Percentiles rank a stretch among this genome's conserved stretches.
phyloP scores from a whole-genome alignment of 2,329 filamentous ascomycete species.

The Pseudohalonectria lignicola region DNA sequence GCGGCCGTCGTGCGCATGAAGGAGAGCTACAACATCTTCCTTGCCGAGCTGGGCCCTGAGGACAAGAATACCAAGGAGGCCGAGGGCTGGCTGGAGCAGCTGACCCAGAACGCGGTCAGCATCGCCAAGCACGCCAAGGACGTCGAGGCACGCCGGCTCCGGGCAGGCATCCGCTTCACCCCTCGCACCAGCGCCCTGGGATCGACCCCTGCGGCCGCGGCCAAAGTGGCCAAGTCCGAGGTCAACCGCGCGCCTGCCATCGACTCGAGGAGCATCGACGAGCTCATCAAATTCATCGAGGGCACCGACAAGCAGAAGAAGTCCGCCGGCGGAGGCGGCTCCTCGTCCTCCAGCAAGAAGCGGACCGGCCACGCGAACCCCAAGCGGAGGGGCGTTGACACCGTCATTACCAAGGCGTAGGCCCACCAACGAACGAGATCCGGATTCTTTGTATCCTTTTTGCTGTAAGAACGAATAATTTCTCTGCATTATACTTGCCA shows the following conservation, averaged over 20 bases:
- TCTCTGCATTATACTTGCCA: not conserved
- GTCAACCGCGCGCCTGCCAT: slow-evolving; percentile 35
- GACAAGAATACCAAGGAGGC: slow-evolving; percentile 98
- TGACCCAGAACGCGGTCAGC: slow-evolving; percentile 89
- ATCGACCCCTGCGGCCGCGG: slow-evolving; percentile 17
- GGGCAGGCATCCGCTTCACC: slow-evolving; percentile 58
- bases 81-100: slow-evolving; percentile 89
- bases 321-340: slow-evolving; percentile 10
- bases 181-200: slow-evolving; percentile 49
- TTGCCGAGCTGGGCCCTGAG: slow-evolving; percentile 70
- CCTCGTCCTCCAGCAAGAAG: too few relatives aligned
- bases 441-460: too few relatives aligned
- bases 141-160: slow-evolving; percentile 62
- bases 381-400: slow-evolving; percentile 35
- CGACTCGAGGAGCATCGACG: slow-evolving; percentile 80
- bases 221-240: slow-evolving; percentile 4
- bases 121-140: slow-evolving; percentile 93
- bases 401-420: slow-evolving; percentile 5
- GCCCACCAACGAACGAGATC: too few relatives aligned
- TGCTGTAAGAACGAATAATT: too few relatives aligned
- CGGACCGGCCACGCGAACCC: slow-evolving; percentile 39
- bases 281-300: slow-evolving; percentile 90
- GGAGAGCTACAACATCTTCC: slow-evolving; percentile 94
- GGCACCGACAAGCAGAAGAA: slow-evolving; percentile 48
- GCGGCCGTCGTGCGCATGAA: slow-evolving; percentile 87